phyloP scores from a whole-genome alignment of 1,284 basidiomycete genomes.

The Hemileia vastatrix region DNA sequence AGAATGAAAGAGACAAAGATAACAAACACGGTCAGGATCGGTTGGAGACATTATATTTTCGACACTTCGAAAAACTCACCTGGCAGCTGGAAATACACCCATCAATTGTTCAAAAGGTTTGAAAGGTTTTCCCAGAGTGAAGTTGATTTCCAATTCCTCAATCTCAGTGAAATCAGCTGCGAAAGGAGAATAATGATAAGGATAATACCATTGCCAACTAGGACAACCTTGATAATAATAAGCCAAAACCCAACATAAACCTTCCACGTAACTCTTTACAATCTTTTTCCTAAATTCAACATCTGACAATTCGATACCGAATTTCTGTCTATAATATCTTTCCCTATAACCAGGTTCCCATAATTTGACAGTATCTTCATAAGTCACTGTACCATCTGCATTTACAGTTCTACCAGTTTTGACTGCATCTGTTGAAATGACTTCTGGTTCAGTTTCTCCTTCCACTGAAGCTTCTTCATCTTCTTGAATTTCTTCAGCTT shows the following conservation, averaged over 20 bases:
- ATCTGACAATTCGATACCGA: slow-evolving; percentile 65
- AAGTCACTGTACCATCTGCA: slow-evolving; percentile 57
- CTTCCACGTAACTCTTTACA: slow-evolving; percentile 77
- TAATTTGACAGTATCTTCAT: slow-evolving; percentile 91
- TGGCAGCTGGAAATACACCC: slow-evolving; percentile 91
- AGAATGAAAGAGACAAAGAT: too few relatives aligned
- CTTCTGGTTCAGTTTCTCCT: slow-evolving; percentile 52
- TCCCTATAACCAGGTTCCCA: slow-evolving; percentile 93
- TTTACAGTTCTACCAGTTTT: slow-evolving; percentile 36
- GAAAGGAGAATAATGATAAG: slow-evolving; percentile 96
- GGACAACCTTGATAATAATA: slow-evolving; percentile 96
- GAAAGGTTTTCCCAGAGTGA: slow-evolving; percentile 73
- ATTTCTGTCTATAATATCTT: slow-evolving; percentile 91
- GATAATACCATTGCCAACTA: slow-evolving; percentile 99
- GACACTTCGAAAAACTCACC: slow-evolving; percentile 44
- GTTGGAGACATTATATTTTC: neutral
- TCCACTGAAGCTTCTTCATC: slow-evolving; percentile 48
- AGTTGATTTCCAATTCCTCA: slow-evolving; percentile 65
- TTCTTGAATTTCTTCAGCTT: slow-evolving; percentile 49
- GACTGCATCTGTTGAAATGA: slow-evolving; percentile 30
- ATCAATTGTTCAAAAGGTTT: slow-evolving; percentile 95
- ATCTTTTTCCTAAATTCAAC: slow-evolving; percentile 62
- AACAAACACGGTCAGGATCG: too few relatives aligned
- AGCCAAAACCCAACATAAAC: slow-evolving; percentile 87
- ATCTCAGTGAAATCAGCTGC: slow-evolving; percentile 85